These are phyloP conservation scores for Neofusicoccum sp. DNA, from an alignment of 2,329 filamentous ascomycete species.

Conservation along the genomic window DNA sequence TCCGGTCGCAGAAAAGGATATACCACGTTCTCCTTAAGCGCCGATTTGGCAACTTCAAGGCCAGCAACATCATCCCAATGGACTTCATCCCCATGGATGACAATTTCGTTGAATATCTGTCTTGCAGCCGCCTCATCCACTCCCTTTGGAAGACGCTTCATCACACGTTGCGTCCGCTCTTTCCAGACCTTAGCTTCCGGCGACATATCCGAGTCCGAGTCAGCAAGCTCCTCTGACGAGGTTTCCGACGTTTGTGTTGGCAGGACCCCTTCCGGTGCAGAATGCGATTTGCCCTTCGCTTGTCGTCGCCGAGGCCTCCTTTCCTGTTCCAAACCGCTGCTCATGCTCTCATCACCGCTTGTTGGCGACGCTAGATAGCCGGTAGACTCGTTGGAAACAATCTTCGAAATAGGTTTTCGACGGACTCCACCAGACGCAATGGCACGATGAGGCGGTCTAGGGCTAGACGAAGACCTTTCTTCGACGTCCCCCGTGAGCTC, in stretches of 20 bases:
- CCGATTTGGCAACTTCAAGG: constrained; percentile 83
- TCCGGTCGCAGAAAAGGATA: constrained; percentile 96
- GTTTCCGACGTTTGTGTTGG: constrained; percentile 32
- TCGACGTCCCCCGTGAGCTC: background rate
- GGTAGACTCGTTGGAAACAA: background rate
- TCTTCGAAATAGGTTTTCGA: background rate
- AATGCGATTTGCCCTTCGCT: constrained; percentile 29
- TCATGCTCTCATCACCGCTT: constrained; percentile 13
- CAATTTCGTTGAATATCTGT: constrained; percentile 93
- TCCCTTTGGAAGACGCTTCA: constrained; percentile 77
- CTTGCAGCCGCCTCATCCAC: constrained; percentile 80
- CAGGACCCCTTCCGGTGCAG: constrained; percentile 32
- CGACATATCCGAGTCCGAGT: constrained; percentile 20
- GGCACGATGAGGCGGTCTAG: background rate
- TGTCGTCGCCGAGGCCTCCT: constrained; percentile 19
- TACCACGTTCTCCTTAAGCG: constrained; percentile 91
- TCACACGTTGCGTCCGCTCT: constrained; percentile 43
- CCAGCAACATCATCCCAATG: constrained; percentile 94
- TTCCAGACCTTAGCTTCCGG: constrained; percentile 38
- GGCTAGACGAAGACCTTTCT: background rate
- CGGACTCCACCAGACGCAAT: background rate
- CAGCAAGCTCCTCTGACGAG: constrained; percentile 1
- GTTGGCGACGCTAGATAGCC: background rate
- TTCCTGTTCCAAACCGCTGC: constrained; percentile 1
- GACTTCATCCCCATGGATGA: constrained; percentile 90